phyloP scores from a whole-genome alignment of 768 basidiomycete genomes.

The Agrocybe praecox region DNA sequence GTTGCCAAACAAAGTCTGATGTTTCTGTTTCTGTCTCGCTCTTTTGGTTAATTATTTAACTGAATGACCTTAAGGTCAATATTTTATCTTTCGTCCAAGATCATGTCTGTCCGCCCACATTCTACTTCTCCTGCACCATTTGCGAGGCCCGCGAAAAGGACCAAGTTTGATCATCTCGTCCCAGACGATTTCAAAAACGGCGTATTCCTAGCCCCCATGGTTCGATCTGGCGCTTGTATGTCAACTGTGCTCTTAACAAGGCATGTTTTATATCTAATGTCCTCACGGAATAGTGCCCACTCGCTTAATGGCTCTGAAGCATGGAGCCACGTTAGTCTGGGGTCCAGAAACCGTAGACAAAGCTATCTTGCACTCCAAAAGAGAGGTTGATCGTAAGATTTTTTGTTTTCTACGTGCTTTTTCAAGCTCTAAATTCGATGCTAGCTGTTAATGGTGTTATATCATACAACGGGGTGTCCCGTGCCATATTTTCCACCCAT shows the following conservation, averaged over 20 bases:
- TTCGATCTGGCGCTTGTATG: slow-evolving; percentile 87
- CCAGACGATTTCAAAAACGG: slow-evolving; percentile 84
- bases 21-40: neutral
- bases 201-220: slow-evolving; percentile 98
- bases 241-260: slow-evolving; percentile 12
- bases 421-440: neutral
- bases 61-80: neutral
- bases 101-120: slow-evolving; percentile 55
- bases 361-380: slow-evolving; percentile 84
- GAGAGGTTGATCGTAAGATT: slow-evolving; percentile 83
- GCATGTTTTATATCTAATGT: neutral
- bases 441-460: slow-evolving; percentile 85
- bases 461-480: slow-evolving; percentile 81
- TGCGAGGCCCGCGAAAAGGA: slow-evolving; percentile 54
- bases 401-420: neutral
- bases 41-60: neutral
- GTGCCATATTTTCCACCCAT: slow-evolving; percentile 90
- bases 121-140: slow-evolving; percentile 46
- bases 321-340: slow-evolving; percentile 95
- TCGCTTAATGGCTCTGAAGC: slow-evolving; percentile 83
- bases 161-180: slow-evolving; percentile 60
- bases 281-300: slow-evolving; percentile 67
- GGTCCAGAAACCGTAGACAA: slow-evolving; percentile 96
- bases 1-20: slow-evolving; percentile 15
- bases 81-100: neutral